Conservation (phyloP, 805 yeast genomes). For the Saccharomycopsis selenospora region DNA sequence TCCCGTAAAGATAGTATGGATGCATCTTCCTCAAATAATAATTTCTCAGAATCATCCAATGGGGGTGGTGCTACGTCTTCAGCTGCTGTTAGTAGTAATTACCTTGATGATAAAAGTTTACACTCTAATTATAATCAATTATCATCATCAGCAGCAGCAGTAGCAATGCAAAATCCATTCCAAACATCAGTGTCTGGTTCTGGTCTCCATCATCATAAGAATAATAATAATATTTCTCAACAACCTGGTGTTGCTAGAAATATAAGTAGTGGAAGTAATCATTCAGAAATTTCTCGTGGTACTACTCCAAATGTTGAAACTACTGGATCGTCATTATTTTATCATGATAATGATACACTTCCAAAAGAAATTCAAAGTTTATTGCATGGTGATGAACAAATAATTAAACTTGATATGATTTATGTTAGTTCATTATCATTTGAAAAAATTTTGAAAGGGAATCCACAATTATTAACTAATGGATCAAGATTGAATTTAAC, state of each 20-base stretch:
- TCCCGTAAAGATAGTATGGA: neutral
- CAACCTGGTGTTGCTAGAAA: neutral
- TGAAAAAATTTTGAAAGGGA: slow-evolving; percentile 27
- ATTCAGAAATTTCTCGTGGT: neutral
- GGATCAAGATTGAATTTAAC: slow-evolving; percentile 25
- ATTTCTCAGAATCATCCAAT: no score
- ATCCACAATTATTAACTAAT: slow-evolving; percentile 21
- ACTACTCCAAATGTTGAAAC: neutral
- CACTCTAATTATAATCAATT: neutral
- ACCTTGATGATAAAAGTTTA: neutral
- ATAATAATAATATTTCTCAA: no score
- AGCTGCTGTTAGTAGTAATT: neutral
- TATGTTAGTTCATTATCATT: slow-evolving; percentile 28
- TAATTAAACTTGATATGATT: slow-evolving; percentile 24
- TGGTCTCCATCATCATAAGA: no score
- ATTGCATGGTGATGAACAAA: slow-evolving; percentile 21
- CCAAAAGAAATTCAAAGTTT: slow-evolving; percentile 15
- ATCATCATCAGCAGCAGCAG: neutral
- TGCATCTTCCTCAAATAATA: neutral
- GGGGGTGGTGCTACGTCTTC: no score
- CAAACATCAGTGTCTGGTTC: no score
- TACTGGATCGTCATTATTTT: slow-evolving; percentile 7
- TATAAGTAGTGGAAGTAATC: neutral
- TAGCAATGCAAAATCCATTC: no score
- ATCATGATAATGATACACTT: slow-evolving; percentile 9